These are phyloP conservation scores for Geotrichum macrosporum DNA, from an alignment of 1,139 yeast species.

Conservation along the genomic window DNA sequence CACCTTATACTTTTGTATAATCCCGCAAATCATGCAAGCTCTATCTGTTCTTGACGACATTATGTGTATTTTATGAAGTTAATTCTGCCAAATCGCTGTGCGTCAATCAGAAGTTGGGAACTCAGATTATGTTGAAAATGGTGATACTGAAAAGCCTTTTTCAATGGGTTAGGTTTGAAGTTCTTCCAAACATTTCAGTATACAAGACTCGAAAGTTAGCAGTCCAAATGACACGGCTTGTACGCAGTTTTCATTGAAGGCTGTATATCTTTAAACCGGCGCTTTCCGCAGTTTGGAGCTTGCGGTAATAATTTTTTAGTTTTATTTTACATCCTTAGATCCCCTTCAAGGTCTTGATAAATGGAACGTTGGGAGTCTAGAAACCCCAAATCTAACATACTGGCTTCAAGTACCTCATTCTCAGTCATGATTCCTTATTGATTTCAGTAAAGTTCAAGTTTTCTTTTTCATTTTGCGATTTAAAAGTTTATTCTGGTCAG, in stretches of 20 bases:
- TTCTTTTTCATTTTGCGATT: conserved; percentile 47
- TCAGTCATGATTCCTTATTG: conserved; percentile 21
- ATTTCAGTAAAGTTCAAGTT: conserved; percentile 24
- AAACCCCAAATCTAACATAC: conserved; percentile 37
- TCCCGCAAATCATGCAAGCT: conserved; percentile 97
- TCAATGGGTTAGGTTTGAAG: too few relatives aligned
- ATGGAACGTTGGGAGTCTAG: conserved; percentile 51
- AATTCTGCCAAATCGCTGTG: not conserved
- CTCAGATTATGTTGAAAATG: too few relatives aligned
- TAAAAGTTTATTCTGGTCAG: conserved; percentile 43
- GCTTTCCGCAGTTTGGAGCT: conserved; percentile 75
- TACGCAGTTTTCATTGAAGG: conserved; percentile 57
- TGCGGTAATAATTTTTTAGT: conserved; percentile 69
- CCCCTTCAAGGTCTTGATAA: conserved; percentile 50
- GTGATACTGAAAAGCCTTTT: too few relatives aligned
- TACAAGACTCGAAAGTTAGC: conserved; percentile 48
- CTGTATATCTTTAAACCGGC: conserved; percentile 60
- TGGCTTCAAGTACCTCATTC: conserved; percentile 23
- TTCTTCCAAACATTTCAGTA: too few relatives aligned
- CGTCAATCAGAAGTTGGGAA: not conserved
- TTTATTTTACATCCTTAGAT: conserved; percentile 63
- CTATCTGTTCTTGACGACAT: conserved; percentile 72
- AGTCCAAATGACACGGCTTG: conserved; percentile 55
- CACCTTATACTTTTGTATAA: conserved; percentile 68
- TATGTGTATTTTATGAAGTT: conserved; percentile 1